Percentiles rank a stretch among this genome's conserved stretches.
Conservation (phyloP, 768 basidiomycete species). For the Clitopilus passeckerianus region DNA sequence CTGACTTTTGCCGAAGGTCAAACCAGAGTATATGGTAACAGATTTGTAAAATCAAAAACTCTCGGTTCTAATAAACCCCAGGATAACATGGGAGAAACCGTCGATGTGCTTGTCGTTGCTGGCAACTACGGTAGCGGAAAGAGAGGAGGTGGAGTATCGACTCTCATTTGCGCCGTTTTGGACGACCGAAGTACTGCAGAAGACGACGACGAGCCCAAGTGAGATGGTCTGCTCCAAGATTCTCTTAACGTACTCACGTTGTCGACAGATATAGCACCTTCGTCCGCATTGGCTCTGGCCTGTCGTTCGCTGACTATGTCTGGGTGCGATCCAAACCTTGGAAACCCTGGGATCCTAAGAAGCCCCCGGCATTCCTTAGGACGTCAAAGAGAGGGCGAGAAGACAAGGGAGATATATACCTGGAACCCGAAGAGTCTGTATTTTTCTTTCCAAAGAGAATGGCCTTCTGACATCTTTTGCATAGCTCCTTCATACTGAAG, state of each 20-base stretch:
- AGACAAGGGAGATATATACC: slow-evolving; percentile 87
- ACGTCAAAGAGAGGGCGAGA: slow-evolving; percentile 59
- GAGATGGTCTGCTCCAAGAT: slow-evolving; percentile 10
- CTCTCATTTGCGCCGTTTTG: slow-evolving; percentile 84
- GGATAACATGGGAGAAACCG: slow-evolving; percentile 91
- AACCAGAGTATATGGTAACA: slow-evolving; percentile 82
- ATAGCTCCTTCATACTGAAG: slow-evolving; percentile 88
- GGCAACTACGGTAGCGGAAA: slow-evolving; percentile 87
- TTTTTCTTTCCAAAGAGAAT: neutral
- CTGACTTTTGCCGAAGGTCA: slow-evolving; percentile 41
- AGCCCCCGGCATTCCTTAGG: slow-evolving; percentile 65
- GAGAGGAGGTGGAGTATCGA: slow-evolving; percentile 85
- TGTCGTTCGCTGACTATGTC: slow-evolving; percentile 81
- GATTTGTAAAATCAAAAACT: neutral
- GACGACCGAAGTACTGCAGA: slow-evolving; percentile 57
- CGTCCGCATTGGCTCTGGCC: slow-evolving; percentile 85
- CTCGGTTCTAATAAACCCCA: slow-evolving; percentile 17
- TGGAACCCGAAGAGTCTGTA: slow-evolving; percentile 82
- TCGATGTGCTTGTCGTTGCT: slow-evolving; percentile 87
- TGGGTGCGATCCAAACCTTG: slow-evolving; percentile 82
- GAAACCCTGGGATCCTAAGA: slow-evolving; percentile 73
- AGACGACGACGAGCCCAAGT: slow-evolving; percentile 66
- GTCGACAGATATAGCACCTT: slow-evolving; percentile 73
- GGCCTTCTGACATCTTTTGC: neutral
- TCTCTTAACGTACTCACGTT: neutral